Evolutionary conservation across 1,284 basidiomycete genomes (phyloP), one percentile per base, ranked within the genome.

Genomic region (Cryptococcus amylolentus): DNA sequence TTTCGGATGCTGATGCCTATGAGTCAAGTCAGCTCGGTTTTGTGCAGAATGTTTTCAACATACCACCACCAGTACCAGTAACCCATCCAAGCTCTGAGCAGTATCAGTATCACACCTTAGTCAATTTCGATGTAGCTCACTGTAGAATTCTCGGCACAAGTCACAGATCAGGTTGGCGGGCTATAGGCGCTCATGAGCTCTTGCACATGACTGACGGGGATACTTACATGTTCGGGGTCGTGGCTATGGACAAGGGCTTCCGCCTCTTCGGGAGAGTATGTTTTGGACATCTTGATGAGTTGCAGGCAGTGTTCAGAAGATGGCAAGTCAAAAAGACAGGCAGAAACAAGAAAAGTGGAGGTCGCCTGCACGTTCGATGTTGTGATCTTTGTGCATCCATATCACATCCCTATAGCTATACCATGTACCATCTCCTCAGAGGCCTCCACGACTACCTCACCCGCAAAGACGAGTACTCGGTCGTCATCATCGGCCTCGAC

Each of bases 381-480:
- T 50, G 56, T 39, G 35, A 54, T 53, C 16, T 7, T 14, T 14
- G 18, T 27, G 16, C 50, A 38, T 23, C 39, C 16, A 37, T 41
- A 41, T 46, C 49, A 50, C 35, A 44, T 56, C n/a, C 41, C 23
- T 8, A 14, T 40, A 13, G n/a, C 23, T 20, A 20, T 37, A 41
- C 28, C 43, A 78, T 94, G 91, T 95, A 93, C 77, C 90, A 94
- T 77, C 84, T 95, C 44, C 81, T 95, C 67, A 91, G 88, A 67
- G 92, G 92, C 37, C 80, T 95, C 13, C 88, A 94, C 77, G 86
- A 89, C 71, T 87, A 93, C 78, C 77, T 95, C 35, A 95, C 90
- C 18, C 85, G 88, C 64, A 95, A 95, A 77, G 91, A 95, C 64
- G 90, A 95, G 68, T 95, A 93, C 75, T 91, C 88, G 12, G 86